Evolutionary conservation across 2,329 filamentous ascomycete species (phyloP), one percentile per base, ranked within the genome.

Genomic region (Boeremia lycopersici): DNA sequence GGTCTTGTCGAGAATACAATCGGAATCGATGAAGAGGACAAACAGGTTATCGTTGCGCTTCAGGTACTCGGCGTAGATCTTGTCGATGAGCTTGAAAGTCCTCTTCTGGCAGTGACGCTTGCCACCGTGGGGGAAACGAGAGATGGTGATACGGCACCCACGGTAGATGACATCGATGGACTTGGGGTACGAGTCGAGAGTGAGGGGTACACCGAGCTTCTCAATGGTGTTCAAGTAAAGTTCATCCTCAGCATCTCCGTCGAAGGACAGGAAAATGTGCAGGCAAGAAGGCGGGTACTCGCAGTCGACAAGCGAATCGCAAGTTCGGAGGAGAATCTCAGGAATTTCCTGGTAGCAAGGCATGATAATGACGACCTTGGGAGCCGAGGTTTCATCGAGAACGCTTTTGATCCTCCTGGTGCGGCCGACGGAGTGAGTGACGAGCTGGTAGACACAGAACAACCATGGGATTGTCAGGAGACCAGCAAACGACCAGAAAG

Each of bases 301-400:
- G 76, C 91, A 96, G 65, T 93, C 89, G 46, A 96, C 91, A 30
- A 98, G 88, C 0, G 93, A 97, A 76, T 97, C 88, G 64, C 97
- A 83, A 4, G 93, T 95, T 41, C 89, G 89, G 50, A 97, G 81
- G 41, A 98, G 82, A 11, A 96, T 83, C 0, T 90, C 89, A 0
- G 91, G 90, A 28, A 92, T 87, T 71, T 98, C 95, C 70, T 95
- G 91, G 79, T 96, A 98, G 70, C 93, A 96, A 4, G 93, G 95
- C 92, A 98, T 97, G 54, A 98, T 89, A 56, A 98, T 89, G 60
- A 97, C 91, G 13, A 96, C 89, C 76, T 98, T 98, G 1, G 93
- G 95, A 0, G 95, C 93, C 0, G 88, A 92, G 2, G 85, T 79
- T 70, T 96, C 91, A 72, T 96, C 91, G 45, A 97, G 82, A 0